Conservation (phyloP, 2,329 filamentous ascomycete genomes). For the Trichoderma citrinoviride region DNA sequence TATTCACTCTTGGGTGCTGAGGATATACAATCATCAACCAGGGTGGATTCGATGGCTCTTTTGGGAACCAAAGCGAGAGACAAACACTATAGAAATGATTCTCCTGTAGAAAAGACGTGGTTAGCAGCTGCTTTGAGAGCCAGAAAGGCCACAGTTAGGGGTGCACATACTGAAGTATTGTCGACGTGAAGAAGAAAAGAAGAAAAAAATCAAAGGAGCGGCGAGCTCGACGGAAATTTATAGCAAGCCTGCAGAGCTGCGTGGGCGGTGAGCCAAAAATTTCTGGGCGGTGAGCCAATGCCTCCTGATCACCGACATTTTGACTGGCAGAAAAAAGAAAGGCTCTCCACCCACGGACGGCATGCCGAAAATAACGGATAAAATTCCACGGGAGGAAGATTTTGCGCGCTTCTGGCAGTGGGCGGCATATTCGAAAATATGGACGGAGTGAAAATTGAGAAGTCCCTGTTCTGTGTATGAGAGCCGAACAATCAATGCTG, state of each 20-base stretch:
- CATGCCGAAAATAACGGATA: too few relatives aligned
- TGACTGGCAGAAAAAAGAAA: constrained; percentile 7
- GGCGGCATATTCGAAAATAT: too few relatives aligned
- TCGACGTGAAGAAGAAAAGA: constrained; percentile 58
- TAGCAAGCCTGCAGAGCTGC: neutral
- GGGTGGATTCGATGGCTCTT: constrained; percentile 92
- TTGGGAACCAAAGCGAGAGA: constrained; percentile 88
- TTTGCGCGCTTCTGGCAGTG: too few relatives aligned
- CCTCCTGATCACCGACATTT: constrained; percentile 20
- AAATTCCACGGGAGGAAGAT: too few relatives aligned
- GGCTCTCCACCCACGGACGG: neutral
- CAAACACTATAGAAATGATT: constrained; percentile 99
- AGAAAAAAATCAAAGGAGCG: constrained; percentile 40
- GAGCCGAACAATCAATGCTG: too few relatives aligned
- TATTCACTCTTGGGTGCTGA: constrained; percentile 87
- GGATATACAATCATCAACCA: constrained; percentile 90
- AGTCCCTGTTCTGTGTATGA: too few relatives aligned
- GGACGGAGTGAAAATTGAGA: too few relatives aligned
- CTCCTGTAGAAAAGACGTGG: constrained; percentile 46
- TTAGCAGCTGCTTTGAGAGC: constrained; percentile 25
- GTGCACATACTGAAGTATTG: constrained; percentile 56
- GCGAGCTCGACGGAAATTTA: constrained; percentile 35
- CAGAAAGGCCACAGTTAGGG: constrained; percentile 31
- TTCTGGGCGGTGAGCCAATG: too few relatives aligned
- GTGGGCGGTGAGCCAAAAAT: constrained; percentile 14